These are phyloP conservation scores for Teunomyces kruisii DNA, from an alignment of 805 yeast genomes.

Conservation along the genomic window DNA sequence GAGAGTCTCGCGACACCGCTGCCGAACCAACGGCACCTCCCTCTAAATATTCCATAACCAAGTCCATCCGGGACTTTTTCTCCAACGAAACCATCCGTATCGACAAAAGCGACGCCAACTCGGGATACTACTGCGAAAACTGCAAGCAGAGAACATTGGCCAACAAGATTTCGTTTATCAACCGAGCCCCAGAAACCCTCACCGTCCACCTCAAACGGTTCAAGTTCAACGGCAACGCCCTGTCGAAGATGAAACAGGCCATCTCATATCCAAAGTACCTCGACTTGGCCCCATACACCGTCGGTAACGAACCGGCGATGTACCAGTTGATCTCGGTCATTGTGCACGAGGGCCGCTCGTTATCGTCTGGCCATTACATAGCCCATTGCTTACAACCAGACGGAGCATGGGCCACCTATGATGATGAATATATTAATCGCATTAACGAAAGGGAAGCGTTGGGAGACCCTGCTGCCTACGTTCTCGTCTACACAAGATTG, in stretches of 20 bases:
- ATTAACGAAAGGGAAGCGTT: conserved; percentile 73
- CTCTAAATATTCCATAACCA: conserved; percentile 62
- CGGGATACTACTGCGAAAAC: conserved; percentile 85
- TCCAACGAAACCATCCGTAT: conserved; percentile 73
- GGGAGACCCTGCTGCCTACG: conserved; percentile 87
- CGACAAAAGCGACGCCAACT: conserved; percentile 59
- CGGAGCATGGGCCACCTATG: conserved; percentile 90
- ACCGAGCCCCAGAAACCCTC: conserved; percentile 84
- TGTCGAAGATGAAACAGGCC: conserved; percentile 84
- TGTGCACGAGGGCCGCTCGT: conserved; percentile 92
- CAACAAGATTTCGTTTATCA: conserved; percentile 68
- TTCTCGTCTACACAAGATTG: conserved; percentile 76
- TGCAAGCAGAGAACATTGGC: conserved; percentile 81
- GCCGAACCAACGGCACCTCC: not conserved
- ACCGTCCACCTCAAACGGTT: conserved; percentile 88
- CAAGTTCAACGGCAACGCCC: conserved; percentile 76
- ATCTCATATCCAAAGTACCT: conserved; percentile 77
- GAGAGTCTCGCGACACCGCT: conserved; percentile 12
- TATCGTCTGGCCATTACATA: conserved; percentile 89
- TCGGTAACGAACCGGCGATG: conserved; percentile 32
- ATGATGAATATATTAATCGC: conserved; percentile 82
- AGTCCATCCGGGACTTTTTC: conserved; percentile 78
- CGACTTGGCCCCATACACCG: conserved; percentile 62
- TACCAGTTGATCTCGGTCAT: conserved; percentile 82
- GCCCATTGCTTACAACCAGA: conserved; percentile 91